These are phyloP conservation scores for Talaromyces nanjingensis DNA, from an alignment of 495 filamentous ascomycete genomes.

Conservation along the genomic window DNA sequence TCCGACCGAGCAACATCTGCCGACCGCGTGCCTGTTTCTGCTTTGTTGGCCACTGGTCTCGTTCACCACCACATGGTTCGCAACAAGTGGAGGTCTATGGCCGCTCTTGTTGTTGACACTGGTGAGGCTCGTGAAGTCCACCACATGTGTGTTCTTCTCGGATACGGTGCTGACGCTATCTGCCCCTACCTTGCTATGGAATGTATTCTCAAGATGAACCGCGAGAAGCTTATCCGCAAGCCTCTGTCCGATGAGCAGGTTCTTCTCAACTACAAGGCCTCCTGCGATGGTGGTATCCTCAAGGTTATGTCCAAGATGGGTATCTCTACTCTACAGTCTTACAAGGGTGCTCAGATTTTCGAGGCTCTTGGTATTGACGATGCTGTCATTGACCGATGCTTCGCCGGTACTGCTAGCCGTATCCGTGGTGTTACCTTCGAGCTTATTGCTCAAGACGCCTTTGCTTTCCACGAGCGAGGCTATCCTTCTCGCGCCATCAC, in stretches of 20 bases:
- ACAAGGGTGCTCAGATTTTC: constrained; percentile 99
- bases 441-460: constrained; percentile 91
- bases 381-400: constrained; percentile 91
- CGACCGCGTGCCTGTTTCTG: constrained; percentile 80
- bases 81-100: constrained; percentile 92
- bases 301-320: constrained; percentile 99
- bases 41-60: constrained; percentile 85
- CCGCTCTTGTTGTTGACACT: constrained; percentile 86
- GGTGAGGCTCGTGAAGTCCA: constrained; percentile 97
- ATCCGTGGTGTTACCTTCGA: constrained; percentile 96
- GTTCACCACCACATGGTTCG: constrained; percentile 96
- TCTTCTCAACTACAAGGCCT: constrained; percentile 96
- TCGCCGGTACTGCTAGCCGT: constrained; percentile 90
- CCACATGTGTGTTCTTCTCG: constrained; percentile 95
- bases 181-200: constrained; percentile 97
- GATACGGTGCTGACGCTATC: constrained; percentile 93
- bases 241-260: constrained; percentile 76
- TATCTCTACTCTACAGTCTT: constrained; percentile 95
- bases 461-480: constrained; percentile 93
- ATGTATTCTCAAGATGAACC: constrained; percentile 98
- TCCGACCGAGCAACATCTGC: constrained; percentile 84
- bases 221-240: constrained; percentile 89
- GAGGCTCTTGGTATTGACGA: constrained; percentile 98
- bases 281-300: constrained; percentile 93
- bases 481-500: constrained; percentile 79